A percentile compares a stretch with the other conserved stretches of the same genome.
Evolutionary conservation across 495 filamentous ascomycete genomes (phyloP).

Genomic region (Annulohypoxylon bovei): DNA sequence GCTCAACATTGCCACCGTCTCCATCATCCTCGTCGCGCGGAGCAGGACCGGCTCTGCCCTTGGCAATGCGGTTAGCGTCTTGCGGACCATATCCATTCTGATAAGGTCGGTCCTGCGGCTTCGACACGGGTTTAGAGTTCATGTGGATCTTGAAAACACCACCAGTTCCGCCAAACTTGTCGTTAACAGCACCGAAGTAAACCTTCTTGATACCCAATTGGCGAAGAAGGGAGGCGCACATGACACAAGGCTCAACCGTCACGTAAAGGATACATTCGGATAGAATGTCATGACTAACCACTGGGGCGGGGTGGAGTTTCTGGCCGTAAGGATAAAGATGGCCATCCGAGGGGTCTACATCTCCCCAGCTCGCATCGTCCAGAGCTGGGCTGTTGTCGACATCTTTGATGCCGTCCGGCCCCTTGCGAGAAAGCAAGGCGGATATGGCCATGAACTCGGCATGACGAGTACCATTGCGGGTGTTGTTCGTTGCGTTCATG

Average conservation of each 20-base stretch:
- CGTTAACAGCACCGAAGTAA: conserved; percentile 94
- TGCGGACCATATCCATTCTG: conserved; percentile 44
- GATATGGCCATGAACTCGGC: conserved; percentile 91
- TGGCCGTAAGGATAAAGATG: conserved; percentile 62
- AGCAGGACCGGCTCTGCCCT: conserved; percentile 29
- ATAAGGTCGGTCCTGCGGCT: conserved; percentile 36
- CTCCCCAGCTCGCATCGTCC: conserved; percentile 51
- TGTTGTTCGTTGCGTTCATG: conserved; percentile 96
- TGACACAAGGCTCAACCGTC: conserved; percentile 96
- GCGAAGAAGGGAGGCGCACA: conserved; percentile 93
- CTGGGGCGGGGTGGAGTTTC: conserved; percentile 57
- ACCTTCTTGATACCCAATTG: conserved; percentile 85
- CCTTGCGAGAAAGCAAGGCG: conserved; percentile 53
- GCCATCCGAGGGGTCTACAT: conserved; percentile 55
- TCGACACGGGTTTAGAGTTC: conserved; percentile 62
- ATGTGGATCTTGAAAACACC: conserved; percentile 87
- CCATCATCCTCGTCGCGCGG: conserved; percentile 44
- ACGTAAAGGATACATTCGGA: conserved; percentile 85
- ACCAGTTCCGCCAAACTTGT: conserved; percentile 94
- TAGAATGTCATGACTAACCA: conserved; percentile 65
- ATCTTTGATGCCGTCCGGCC: neutral
- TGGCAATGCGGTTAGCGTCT: conserved; percentile 30
- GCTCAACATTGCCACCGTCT: conserved; percentile 67
- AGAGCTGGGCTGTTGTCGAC: conserved; percentile 30
- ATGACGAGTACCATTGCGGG: conserved; percentile 86